Base-by-base conservation (phyloP, 2,329 filamentous ascomycete species). In the Fusarium penzigii region DNA sequence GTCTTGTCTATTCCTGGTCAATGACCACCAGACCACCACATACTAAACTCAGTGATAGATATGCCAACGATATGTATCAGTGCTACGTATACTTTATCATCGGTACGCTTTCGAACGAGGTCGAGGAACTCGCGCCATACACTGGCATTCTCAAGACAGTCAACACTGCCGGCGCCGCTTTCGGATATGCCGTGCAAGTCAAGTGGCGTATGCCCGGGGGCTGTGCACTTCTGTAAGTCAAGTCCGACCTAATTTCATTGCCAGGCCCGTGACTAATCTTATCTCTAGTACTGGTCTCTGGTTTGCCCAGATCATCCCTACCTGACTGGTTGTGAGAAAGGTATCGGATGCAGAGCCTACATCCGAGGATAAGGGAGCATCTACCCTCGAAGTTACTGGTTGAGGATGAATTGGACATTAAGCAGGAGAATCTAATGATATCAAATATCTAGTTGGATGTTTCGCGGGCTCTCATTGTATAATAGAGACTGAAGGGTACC, bases 81-180 rank as follows among this genome's bases (percentile, higher is more conserved):
- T 43, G 42, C 42, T 43, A 43, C n/a, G 42, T 43, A 14, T 43
- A 43, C 42, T 43, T 43, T 17, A 9, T 43, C 17, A 43, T 43
- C 13, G 42, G 42, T 16, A 43, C 42, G 5, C 17, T 43, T 12
- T 43, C 42, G 8, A 29, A 11, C 13, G 42, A 43, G 20, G 42
- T 43, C 8, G 42, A 43, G 20, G 42, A 43, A 7, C 42, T 43
- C n/a, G 42, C 42, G 6, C 17, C 17, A 32, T 43, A 43, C 17
- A 43, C 42, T 11, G 42, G 42, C 7, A 43, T 43, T 17, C 42
- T 43, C 11, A 43, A 43, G 42, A 43, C 42, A n/a, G 42, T 43
- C 13, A 43, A 43, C 20, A 43, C 42, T 43, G 42, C 42, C 8
- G 42, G 42, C 2, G 42, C 42, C 12, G 42, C 42, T 10, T 29